Evolutionary conservation across 2,329 filamentous ascomycete species (phyloP), one percentile per base, ranked within the genome.

Genomic region (Delphinella strobiligena): DNA sequence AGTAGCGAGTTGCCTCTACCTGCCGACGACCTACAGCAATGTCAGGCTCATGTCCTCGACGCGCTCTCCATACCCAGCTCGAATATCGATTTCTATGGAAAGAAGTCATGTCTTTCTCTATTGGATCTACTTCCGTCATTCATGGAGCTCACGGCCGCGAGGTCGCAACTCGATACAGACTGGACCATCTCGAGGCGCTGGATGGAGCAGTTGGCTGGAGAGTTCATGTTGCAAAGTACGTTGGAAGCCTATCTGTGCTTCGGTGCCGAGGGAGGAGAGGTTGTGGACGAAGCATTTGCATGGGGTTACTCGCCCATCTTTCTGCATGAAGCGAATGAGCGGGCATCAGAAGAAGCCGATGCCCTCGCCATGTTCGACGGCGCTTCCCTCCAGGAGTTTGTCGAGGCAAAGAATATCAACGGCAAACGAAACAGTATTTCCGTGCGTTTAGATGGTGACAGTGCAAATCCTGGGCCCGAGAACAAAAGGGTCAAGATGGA

Each of bases 221-320:
- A 62, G 12, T 68, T 69, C 42, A 68, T 74, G 60, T 48, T 68
- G 7, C 68, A 74, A 43, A 63, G 67, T 29, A 60, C 60, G 7
- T 45, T 71, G 4, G 70, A 74, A 51, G 66, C 70, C 40, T 64
- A 64, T 38, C 12, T 27, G 22, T 27, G 22, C 12, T 27, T 27
- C 22, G 22, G 22, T 7, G 49, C 62, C 3, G 46, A 61, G 18
- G 59, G 64, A 19, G 22, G 7, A 7, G 22, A 27, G 22, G 22
- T 27, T 27, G 22, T 12, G 22, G 22, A n/a, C n/a, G n/a, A 27
- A 12, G 61, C 65, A 3, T 70, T 69, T 46, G 55, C 63, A 2
- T 71, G 67, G 60, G 63, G 62, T 11, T 60, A 53, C 37, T 55
- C 59, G 30, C n/a, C n/a, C n/a, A n/a, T n/a, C n/a, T n/a, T n/a